phyloP scores from a whole-genome alignment of 2,329 filamentous ascomycete species.

The Fusarium sp. region DNA sequence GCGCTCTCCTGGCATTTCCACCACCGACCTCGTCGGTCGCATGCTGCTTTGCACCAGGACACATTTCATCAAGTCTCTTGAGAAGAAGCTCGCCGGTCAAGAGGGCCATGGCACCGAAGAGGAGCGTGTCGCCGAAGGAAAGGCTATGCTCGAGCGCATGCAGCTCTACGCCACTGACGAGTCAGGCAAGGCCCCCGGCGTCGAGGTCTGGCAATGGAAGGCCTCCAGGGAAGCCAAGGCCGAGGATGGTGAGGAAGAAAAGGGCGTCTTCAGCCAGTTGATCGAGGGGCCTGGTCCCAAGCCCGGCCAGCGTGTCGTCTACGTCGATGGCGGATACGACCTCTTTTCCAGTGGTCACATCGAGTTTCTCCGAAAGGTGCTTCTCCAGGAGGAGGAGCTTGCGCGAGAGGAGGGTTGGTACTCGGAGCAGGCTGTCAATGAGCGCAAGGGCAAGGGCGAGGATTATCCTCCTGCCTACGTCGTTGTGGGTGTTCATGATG shows the following conservation, averaged over 20 bases:
- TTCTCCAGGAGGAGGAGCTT: constrained; percentile 76
- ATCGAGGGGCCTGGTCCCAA: constrained; percentile 78
- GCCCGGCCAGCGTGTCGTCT: constrained; percentile 86
- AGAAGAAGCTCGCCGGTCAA: constrained; percentile 73
- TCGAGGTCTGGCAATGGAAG: constrained; percentile 88
- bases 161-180: constrained; percentile 89
- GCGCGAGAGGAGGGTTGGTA: constrained; percentile 81
- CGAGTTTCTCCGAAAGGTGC: constrained; percentile 87
- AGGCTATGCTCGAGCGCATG: constrained; percentile 81
- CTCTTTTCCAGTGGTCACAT: constrained; percentile 98
- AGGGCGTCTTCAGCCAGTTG: constrained; percentile 74
- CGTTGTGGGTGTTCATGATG: constrained; percentile 94
- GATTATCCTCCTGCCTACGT: constrained; percentile 88
- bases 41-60: constrained; percentile 97
- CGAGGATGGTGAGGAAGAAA: constrained; percentile 64
- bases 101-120: constrained; percentile 78
- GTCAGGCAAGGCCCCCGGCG: constrained; percentile 80
- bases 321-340: constrained; percentile 97
- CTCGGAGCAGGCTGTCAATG: constrained; percentile 69
- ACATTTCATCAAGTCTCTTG: constrained; percentile 89
- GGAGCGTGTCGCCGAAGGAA: constrained; percentile 73
- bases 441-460: constrained; percentile 73
- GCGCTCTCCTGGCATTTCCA: constrained; percentile 94
- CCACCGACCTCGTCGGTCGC: constrained; percentile 95
- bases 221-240: constrained; percentile 62